Evolutionary conservation across 371 early-diverging fungal species (phyloP).

Genomic region (Zychaea mexicana): DNA sequence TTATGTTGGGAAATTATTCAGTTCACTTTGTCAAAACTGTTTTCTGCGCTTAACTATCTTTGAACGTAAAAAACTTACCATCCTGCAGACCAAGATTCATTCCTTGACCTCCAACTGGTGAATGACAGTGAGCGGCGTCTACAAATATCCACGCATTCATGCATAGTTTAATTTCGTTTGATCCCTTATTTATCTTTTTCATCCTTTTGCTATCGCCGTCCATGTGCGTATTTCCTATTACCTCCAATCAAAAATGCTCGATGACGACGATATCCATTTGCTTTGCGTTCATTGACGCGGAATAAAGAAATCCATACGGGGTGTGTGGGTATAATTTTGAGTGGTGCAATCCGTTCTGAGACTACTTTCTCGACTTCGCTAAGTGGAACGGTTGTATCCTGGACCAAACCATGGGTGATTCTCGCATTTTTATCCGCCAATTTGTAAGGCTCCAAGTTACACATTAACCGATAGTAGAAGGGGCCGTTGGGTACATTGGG

Average conservation of each 20-base stretch:
- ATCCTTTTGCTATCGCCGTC: too few relatives aligned
- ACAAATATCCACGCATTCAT: not conserved
- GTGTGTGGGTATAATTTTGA: conserved; percentile 5
- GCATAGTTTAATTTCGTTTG: too few relatives aligned
- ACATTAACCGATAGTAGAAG: conserved; percentile 6
- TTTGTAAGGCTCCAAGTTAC: conserved; percentile 14
- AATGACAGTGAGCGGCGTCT: conserved; percentile 50
- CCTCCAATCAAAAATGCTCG: conserved; percentile 45
- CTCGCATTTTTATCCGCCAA: not conserved
- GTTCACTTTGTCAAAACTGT: too few relatives aligned
- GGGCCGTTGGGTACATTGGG: not conserved
- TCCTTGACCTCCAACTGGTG: conserved; percentile 39
- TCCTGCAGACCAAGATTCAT: conserved; percentile 45
- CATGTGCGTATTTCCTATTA: not conserved
- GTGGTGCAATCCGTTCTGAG: conserved; percentile 7
- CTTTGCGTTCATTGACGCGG: conserved; percentile 44
- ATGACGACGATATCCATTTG: conserved; percentile 29
- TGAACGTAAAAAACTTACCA: too few relatives aligned
- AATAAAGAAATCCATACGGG: conserved; percentile 30
- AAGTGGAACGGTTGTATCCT: not conserved
- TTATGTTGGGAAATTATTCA: not conserved
- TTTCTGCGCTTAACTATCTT: too few relatives aligned
- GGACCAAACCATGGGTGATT: conserved; percentile 6
- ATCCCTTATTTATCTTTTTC: not conserved
- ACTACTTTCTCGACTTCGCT: conserved; percentile 3